phyloP scores from a whole-genome alignment of 345 rosid genomes.

The Linum lewisii region DNA sequence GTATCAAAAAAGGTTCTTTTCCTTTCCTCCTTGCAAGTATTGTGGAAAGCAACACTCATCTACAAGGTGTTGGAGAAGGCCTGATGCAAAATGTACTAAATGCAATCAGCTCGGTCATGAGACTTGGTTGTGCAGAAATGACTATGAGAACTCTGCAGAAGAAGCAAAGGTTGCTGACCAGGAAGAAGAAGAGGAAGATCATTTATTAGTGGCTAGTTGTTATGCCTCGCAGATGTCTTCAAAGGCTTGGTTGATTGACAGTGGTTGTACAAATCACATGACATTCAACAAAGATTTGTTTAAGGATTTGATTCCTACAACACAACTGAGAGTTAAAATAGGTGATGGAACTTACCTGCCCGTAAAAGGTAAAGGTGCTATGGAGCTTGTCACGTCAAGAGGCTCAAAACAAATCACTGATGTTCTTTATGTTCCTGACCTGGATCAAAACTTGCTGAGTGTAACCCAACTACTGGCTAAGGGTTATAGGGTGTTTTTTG shows the following conservation, averaged over 20 bases:
- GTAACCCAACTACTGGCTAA: slow-evolving; percentile 9
- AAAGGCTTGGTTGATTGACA: neutral
- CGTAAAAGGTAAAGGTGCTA: neutral
- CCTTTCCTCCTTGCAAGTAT: neutral
- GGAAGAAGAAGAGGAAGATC: neutral
- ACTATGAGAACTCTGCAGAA: neutral
- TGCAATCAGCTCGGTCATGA: neutral
- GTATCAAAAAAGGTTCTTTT: too few species aligned
- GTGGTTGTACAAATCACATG: neutral
- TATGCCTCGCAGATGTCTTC: too few species aligned
- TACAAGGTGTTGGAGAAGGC: neutral
- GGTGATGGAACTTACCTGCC: neutral
- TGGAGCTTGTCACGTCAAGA: neutral
- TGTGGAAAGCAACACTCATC: neutral
- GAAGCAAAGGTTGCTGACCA: neutral
- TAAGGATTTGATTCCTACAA: neutral
- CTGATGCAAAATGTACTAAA: neutral
- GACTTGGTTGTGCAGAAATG: neutral
- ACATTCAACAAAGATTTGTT: neutral
- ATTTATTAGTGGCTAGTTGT: neutral
- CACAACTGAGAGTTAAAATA: neutral
- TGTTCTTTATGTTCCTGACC: slow-evolving; percentile 6
- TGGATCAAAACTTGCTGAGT: slow-evolving; percentile 15
- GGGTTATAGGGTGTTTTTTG: neutral
- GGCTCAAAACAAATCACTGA: neutral